Conservation (phyloP, 2,329 filamentous ascomycete genomes). For the Nemania serpens region DNA sequence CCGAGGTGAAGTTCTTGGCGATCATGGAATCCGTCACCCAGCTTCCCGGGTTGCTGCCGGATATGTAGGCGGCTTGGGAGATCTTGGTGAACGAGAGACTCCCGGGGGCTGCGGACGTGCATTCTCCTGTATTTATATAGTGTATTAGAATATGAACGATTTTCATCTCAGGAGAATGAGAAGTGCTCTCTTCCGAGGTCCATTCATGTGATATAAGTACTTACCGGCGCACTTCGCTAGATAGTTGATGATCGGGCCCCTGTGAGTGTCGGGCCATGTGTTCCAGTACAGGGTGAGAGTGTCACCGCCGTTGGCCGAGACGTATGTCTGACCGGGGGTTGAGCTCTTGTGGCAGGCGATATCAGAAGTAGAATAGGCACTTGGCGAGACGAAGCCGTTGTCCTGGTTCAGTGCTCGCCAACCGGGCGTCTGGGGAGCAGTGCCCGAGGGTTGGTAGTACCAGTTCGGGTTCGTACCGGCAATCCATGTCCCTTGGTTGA, state of each 20-base stretch:
- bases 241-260: constrained; percentile 45
- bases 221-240: constrained; percentile 40
- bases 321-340: constrained; percentile 41
- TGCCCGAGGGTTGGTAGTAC: constrained; percentile 32
- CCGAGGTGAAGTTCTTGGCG: constrained; percentile 52
- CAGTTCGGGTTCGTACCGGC: constrained; percentile 34
- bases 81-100: constrained; percentile 41
- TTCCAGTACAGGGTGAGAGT: constrained; percentile 42
- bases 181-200: not conserved
- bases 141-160: constrained; percentile 1
- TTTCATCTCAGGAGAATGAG: not conserved
- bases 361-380: constrained; percentile 45
- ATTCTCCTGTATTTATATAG: constrained; percentile 38
- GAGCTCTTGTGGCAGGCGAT: constrained; percentile 54
- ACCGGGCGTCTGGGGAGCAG: constrained; percentile 37
- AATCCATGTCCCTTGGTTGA: constrained; percentile 31
- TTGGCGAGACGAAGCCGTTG: constrained; percentile 56
- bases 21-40: constrained; percentile 49
- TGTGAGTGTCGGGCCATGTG: constrained; percentile 43
- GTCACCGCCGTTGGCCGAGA: constrained; percentile 37
- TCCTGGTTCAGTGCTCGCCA: constrained; percentile 51
- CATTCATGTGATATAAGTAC: not conserved
- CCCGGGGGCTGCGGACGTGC: constrained; percentile 36
- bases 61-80: constrained; percentile 31
- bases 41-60: constrained; percentile 40